A percentile compares a stretch with the other conserved stretches of the same genome.
Conservation (phyloP, 345 rosid species). For the Jatropha curcas region DNA sequence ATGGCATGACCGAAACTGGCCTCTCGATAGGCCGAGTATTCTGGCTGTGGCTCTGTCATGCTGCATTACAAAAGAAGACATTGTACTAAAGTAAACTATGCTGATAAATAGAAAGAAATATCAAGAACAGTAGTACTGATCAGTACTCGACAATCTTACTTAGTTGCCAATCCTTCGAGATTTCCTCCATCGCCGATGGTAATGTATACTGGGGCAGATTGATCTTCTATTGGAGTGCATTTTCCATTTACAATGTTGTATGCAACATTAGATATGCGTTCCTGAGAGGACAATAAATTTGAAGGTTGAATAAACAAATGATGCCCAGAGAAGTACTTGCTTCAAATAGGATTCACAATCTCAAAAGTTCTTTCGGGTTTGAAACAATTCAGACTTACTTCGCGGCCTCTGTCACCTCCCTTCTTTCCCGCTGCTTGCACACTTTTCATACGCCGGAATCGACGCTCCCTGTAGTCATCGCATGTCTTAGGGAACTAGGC, state of each 20-base stretch:
- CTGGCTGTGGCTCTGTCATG: constrained; percentile 88
- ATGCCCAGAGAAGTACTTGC: background rate
- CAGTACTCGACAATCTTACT: constrained; percentile 39
- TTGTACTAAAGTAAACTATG: background rate
- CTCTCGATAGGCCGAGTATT: constrained; percentile 85
- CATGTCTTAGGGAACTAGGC: too few relatives aligned
- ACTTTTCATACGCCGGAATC: too few relatives aligned
- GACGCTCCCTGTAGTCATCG: too few relatives aligned
- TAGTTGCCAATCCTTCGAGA: constrained; percentile 72
- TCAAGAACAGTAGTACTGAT: background rate
- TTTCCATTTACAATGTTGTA: constrained; percentile 62
- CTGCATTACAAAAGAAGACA: constrained; percentile 38
- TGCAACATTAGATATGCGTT: constrained; percentile 77
- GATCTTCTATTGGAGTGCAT: constrained; percentile 59
- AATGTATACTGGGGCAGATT: constrained; percentile 74
- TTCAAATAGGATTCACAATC: background rate
- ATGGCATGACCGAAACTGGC: constrained; percentile 93
- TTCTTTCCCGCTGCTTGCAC: too few relatives aligned
- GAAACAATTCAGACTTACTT: background rate
- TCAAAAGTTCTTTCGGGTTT: background rate
- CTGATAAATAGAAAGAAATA: background rate
- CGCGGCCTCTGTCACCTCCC: too few relatives aligned
- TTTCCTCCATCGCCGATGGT: constrained; percentile 94
- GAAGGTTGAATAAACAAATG: background rate
- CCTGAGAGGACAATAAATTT: constrained; percentile 37